phyloP scores from a whole-genome alignment of 441 rosid genomes.

The Eruca vesicaria region DNA sequence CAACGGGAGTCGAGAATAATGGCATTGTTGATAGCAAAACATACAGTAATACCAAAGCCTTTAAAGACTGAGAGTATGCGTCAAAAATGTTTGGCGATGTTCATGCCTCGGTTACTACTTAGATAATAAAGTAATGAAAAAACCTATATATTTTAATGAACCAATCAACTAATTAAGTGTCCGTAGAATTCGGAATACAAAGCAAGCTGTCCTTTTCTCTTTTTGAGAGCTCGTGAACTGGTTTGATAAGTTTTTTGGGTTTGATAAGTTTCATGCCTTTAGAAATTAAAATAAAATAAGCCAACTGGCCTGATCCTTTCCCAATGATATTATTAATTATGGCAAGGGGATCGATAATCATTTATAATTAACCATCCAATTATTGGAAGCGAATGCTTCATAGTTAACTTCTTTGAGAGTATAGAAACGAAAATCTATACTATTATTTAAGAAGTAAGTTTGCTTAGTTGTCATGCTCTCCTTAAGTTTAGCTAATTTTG shows the following conservation, averaged over 20 bases:
- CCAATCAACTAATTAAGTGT: background rate
- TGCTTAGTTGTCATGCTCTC: no score
- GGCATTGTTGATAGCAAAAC: conserved; percentile 2
- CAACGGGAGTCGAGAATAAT: background rate
- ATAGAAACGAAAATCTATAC: background rate
- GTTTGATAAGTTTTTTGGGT: conserved; percentile 23
- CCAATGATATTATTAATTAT: conserved; percentile 14
- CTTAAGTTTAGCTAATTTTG: no score
- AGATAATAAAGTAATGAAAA: conserved; percentile 15
- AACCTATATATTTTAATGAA: conserved; percentile 5
- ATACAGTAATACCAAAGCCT: background rate
- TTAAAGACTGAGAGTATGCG: background rate
- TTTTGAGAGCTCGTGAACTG: conserved; percentile 28
- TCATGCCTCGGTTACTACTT: conserved; percentile 28
- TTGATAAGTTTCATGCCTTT: no score
- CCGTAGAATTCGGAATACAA: conserved; percentile 37
- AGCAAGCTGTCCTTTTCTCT: conserved; percentile 37
- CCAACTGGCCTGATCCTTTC: conserved; percentile 1
- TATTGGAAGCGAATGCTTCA: conserved; percentile 3
- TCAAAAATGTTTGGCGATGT: background rate
- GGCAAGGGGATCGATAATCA: background rate
- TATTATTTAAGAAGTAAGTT: no score
- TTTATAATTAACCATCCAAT: conserved; percentile 2
- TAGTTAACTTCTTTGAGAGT: background rate
- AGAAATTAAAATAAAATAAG: background rate